A percentile compares a stretch with the other conserved stretches of the same genome.
These are phyloP conservation scores for Torulaspora globosa DNA, from an alignment of 1,139 yeast species.

Conservation along the genomic window DNA sequence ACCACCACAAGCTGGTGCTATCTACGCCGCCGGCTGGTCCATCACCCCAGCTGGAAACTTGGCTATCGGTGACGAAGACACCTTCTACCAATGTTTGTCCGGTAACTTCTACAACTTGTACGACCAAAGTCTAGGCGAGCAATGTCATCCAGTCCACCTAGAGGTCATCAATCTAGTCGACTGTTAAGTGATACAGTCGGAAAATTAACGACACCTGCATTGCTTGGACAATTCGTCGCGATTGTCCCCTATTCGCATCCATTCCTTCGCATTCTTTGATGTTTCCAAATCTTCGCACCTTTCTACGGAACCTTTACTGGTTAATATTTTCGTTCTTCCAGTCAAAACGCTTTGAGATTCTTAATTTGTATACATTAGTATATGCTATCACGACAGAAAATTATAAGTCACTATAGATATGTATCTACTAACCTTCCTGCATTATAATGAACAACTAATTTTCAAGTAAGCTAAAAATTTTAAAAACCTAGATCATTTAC, in stretches of 20 bases:
- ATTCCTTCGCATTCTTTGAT: slow-evolving; percentile 18
- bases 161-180: slow-evolving; percentile 58
- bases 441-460: not conserved
- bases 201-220: slow-evolving; percentile 6
- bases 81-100: slow-evolving; percentile 76
- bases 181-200: slow-evolving; percentile 43
- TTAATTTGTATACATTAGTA: not conserved
- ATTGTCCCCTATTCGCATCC: slow-evolving; percentile 16
- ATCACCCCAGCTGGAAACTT: slow-evolving; percentile 60
- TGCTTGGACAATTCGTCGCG: slow-evolving; percentile 5
- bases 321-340: slow-evolving; percentile 7
- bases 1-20: slow-evolving; percentile 86
- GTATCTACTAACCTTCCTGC: slow-evolving; percentile 1
- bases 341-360: not conserved
- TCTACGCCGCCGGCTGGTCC: slow-evolving; percentile 84
- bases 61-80: slow-evolving; percentile 62
- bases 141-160: slow-evolving; percentile 64
- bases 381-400: not conserved
- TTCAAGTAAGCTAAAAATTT: not conserved
- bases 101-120: slow-evolving; percentile 83
- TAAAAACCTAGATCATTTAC: not conserved
- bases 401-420: not conserved
- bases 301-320: slow-evolving; percentile 1
- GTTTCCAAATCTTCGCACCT: slow-evolving; percentile 5
- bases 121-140: slow-evolving; percentile 62